Evolutionary conservation across 2,329 filamentous ascomycete genomes (phyloP), one percentile per base, ranked within the genome.

Genomic region (Cladosporium sp.): DNA sequence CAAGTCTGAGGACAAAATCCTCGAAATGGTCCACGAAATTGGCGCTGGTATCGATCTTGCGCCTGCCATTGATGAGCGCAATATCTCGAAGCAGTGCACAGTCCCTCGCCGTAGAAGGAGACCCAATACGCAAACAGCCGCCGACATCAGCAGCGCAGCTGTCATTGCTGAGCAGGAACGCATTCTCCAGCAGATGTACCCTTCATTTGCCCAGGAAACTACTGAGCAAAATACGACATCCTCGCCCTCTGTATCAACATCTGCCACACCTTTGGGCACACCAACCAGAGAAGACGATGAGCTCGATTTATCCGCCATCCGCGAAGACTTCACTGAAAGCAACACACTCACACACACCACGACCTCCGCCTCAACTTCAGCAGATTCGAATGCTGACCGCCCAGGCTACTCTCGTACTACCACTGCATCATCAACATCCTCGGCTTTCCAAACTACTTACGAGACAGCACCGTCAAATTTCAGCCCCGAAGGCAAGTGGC

Each of bases 11-110:
- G 84, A 87, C 65, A 86, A 83, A 0, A 90, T 92, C 75, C 83
- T 91, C 68, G 83, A 84, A 59, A 91, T 90, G 88, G 79, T 92
- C 2, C 88, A 92, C 73, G 82, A 82, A 2, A 79, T 92, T 11
- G 90, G 89, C 72, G 88, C 89, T n/a, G 90, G 88, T 57, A 90
- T 93, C 67, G 88, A 92, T 72, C 85, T 93, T 24, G 87, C 90
- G 14, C 82, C 86, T 0, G 86, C 89, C 1, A 83, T 92, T 47
- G 90, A 93, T 70, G 90, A 92, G 70, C 86, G 91, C 57, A 80
- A 75, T 64, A 67, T 76, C n/a, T 75, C 76, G 4, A 75, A 78
- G 59, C 81, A 82, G 67, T 78, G 81, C 59, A 84, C 81, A 62
- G 75, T 84, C 15, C 82, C 82, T 6, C 75, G 82, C 34, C 74